Conservation (phyloP, 768 basidiomycete species). For the Tylopilus felleus region DNA sequence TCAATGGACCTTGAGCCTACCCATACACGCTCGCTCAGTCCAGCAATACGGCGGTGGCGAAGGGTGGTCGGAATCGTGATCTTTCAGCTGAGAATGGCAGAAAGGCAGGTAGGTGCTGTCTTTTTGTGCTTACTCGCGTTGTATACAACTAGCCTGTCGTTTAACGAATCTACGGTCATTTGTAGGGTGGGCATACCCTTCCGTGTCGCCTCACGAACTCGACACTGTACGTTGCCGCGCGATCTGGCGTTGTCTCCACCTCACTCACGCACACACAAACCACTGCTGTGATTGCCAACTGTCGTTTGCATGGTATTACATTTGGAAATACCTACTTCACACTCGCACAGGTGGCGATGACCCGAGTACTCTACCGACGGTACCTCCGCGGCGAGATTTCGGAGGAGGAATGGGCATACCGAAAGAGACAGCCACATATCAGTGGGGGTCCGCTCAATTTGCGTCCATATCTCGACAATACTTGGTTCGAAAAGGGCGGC, state of each 20-base stretch:
- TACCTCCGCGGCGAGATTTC: slow-evolving; percentile 16
- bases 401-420: neutral
- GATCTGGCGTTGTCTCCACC: slow-evolving; percentile 23
- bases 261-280: slow-evolving; percentile 33
- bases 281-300: slow-evolving; percentile 34
- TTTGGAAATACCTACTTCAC: slow-evolving; percentile 51
- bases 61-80: slow-evolving; percentile 41
- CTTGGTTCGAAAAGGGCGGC: slow-evolving; percentile 47
- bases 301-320: slow-evolving; percentile 42
- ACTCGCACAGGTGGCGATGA: slow-evolving; percentile 50
- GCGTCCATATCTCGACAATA: slow-evolving; percentile 44
- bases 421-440: neutral
- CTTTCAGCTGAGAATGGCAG: slow-evolving; percentile 30
- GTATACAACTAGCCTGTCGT: neutral
- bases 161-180: neutral
- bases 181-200: slow-evolving; percentile 56
- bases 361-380: slow-evolving; percentile 47
- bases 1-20: slow-evolving; percentile 38
- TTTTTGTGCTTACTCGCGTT: neutral
- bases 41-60: slow-evolving; percentile 44
- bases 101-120: slow-evolving; percentile 33
- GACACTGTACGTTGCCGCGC: slow-evolving; percentile 38
- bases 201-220: slow-evolving; percentile 40
- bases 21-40: slow-evolving; percentile 24
- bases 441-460: slow-evolving; percentile 40